These are phyloP conservation scores for Saccharomyces hybrid DNA, from an alignment of 1,139 yeast genomes.

Conservation along the genomic window DNA sequence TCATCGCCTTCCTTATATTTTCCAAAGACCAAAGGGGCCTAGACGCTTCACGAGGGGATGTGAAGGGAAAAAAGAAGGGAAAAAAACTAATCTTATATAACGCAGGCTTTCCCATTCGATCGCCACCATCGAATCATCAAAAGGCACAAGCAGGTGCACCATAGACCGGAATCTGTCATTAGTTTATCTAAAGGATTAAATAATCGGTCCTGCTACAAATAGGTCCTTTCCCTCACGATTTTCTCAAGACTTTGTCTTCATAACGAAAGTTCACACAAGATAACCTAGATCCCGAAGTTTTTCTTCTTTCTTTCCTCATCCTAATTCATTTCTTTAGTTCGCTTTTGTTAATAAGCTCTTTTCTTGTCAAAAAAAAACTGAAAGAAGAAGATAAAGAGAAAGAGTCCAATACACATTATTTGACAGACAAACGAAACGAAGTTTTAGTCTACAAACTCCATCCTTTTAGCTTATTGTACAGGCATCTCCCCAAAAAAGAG, in stretches of 20 bases:
- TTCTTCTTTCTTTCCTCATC: background rate
- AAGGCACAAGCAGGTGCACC: slow-evolving; percentile 1
- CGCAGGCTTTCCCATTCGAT: background rate
- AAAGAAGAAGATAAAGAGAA: background rate
- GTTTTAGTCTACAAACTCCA: background rate
- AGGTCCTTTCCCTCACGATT: background rate
- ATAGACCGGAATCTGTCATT: background rate
- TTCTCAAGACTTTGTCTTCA: background rate
- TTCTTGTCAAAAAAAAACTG: background rate
- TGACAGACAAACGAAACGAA: background rate
- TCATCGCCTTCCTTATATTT: background rate
- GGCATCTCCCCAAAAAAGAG: background rate
- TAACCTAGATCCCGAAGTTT: background rate
- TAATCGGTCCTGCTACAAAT: background rate
- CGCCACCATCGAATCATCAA: slow-evolving; percentile 1
- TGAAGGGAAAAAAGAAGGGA: slow-evolving; percentile 1
- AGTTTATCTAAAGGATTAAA: background rate
- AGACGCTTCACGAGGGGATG: background rate
- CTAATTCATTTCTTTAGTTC: background rate
- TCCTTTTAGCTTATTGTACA: background rate
- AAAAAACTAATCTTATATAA: background rate
- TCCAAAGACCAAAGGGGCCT: background rate
- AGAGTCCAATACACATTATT: background rate
- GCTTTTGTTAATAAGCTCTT: background rate
- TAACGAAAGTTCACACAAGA: background rate